Evolutionary conservation across 306 rosid species (phyloP).

Genomic region (Begonia masoniana): DNA sequence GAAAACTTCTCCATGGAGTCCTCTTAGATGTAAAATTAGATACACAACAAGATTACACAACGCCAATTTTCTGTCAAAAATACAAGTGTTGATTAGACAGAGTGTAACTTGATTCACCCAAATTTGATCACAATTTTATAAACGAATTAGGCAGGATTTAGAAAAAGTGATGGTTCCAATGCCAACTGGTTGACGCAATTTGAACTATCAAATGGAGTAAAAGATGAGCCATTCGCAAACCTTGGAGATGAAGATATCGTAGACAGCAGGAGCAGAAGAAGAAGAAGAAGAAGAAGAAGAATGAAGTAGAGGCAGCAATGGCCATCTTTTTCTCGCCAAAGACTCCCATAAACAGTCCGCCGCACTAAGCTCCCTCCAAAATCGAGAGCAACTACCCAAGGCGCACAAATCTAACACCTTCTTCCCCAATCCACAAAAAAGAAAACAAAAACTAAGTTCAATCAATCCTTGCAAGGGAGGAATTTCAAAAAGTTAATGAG

Average conservation of each 20-base stretch:
- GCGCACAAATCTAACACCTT: constrained; percentile 71
- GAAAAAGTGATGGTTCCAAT: too few species aligned
- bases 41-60: too few species aligned
- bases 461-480: neutral
- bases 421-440: constrained; percentile 3
- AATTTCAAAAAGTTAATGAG: neutral
- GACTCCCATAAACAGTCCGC: constrained; percentile 53
- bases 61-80: too few species aligned
- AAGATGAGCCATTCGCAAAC: constrained; percentile 8
- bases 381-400: constrained; percentile 55
- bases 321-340: constrained; percentile 53
- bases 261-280: constrained; percentile 28
- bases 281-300: constrained; percentile 22
- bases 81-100: too few species aligned
- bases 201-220: too few species aligned
- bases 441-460: neutral
- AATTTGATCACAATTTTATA: too few species aligned
- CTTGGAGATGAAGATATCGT: constrained; percentile 19
- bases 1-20: too few species aligned
- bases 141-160: too few species aligned
- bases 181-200: too few species aligned
- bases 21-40: too few species aligned
- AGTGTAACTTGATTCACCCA: too few species aligned
- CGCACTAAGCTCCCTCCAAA: constrained; percentile 43
- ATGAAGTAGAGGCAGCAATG: constrained; percentile 8